Conservation (phyloP, 2,329 filamentous ascomycete genomes). For the Venturia pyrina region DNA sequence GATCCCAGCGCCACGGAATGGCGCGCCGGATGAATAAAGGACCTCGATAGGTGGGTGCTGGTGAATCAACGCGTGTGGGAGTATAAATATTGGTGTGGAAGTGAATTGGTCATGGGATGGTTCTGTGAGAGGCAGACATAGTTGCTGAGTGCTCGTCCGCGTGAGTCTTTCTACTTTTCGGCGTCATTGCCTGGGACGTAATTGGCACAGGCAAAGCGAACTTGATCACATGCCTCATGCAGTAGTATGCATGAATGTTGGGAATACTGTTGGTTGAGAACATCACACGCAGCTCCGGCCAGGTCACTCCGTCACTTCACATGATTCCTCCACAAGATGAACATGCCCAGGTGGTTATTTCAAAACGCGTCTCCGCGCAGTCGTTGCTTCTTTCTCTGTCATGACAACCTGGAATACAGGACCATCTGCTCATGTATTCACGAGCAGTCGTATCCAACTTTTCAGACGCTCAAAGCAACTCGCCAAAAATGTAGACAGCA, state of each 20-base stretch:
- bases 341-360: no score
- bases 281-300: not conserved
- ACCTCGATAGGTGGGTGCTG: not conserved
- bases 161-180: not conserved
- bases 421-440: not conserved
- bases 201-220: not conserved
- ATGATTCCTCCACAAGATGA: not conserved
- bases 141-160: not conserved
- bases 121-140: not conserved
- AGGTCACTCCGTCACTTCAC: not conserved
- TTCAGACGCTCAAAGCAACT: not conserved
- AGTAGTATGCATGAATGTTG: not conserved
- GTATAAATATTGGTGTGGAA: not conserved
- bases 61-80: not conserved
- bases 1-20: not conserved
- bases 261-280: constrained; percentile 2
- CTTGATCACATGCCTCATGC: not conserved
- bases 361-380: not conserved
- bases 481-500: not conserved
- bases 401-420: not conserved
- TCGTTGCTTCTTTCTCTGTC: not conserved
- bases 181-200: not conserved
- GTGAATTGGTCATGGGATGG: not conserved
- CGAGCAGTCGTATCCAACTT: not conserved
- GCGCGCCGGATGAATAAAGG: not conserved